Evolutionary conservation across 2,329 filamentous ascomycete species (phyloP).

Genomic region (Talaromyces sp.): DNA sequence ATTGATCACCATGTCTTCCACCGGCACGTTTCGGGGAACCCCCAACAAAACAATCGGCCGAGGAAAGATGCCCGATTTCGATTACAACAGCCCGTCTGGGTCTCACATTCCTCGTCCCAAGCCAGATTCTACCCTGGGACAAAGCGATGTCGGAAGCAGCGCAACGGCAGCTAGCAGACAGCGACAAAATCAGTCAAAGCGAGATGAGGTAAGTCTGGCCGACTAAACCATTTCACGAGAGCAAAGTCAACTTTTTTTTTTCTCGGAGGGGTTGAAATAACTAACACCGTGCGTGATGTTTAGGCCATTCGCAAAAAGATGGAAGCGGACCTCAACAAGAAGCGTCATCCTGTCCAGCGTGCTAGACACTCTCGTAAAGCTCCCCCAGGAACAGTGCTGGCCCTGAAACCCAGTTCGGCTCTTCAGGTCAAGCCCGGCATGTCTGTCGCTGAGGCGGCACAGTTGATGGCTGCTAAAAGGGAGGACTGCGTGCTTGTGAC

Average conservation of each 20-base stretch:
- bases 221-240: constrained; percentile 4
- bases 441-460: constrained; percentile 90
- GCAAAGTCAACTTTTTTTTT: neutral
- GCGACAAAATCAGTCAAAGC: constrained; percentile 91
- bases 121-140: constrained; percentile 41
- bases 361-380: constrained; percentile 86
- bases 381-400: constrained; percentile 90
- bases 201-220: constrained; percentile 73
- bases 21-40: constrained; percentile 56
- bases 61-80: constrained; percentile 49
- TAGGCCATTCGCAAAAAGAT: constrained; percentile 96
- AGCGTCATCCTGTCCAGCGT: constrained; percentile 74
- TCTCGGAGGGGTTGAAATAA: constrained; percentile 4
- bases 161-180: constrained; percentile 83
- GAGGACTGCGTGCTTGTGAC: constrained; percentile 98
- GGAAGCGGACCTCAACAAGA: constrained; percentile 96
- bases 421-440: constrained; percentile 96
- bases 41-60: constrained; percentile 50
- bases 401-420: constrained; percentile 89
- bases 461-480: constrained; percentile 97
- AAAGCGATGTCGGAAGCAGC: constrained; percentile 53
- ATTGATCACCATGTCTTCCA: constrained; percentile 49
- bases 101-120: constrained; percentile 60
- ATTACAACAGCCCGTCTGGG: constrained; percentile 41
- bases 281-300: neutral